Evolutionary conservation across 495 filamentous ascomycete genomes (phyloP), one percentile per base, ranked within the genome.

Genomic region (Penicillium argentinense): DNA sequence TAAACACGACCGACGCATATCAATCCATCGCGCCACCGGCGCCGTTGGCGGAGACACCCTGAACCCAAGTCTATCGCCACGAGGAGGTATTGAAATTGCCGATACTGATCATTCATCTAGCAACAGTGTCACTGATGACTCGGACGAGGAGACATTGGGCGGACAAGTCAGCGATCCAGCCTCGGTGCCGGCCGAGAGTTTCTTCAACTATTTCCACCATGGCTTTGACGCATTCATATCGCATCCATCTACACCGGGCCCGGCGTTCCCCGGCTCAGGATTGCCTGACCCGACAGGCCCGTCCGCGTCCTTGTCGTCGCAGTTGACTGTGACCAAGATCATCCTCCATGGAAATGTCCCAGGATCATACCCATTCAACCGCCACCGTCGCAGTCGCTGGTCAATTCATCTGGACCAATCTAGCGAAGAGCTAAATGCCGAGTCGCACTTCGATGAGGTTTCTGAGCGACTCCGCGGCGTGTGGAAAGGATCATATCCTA

Each of bases 151-250:
- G 33, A 56, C 64, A 17, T 61, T 64, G 24, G 48, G 55, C 14
- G 33, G 49, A 2, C 62, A 56, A 29, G 40, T 62, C 1, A 42
- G 69, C 14, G 73, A 76, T 37, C 66, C 68, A 19, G 59, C 63
- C 3, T 68, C 67, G 7, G 45, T 75, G 9, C 70, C 71, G 4
- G 56, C 82, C 12, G 91, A 97, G 67, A 91, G 83, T 54, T 98
- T 97, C 65, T 95, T 90, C 63, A 97, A 97, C 58, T 98, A 97
- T 62, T 97, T 96, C 57, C 86, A 89, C 49, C 85, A 95, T 55
- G 93, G 93, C 2, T 88, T 98, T 56, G 93, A 98, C 65, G 79
- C 96, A n/a, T 81, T 97, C 37, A 77, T 98, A 12, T 96, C 91
- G 0, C 78, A 85, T 22, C 86, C 87, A 14, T 82, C 81, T 3